phyloP scores from a whole-genome alignment of 768 basidiomycete species.

The Lentinula edodes region DNA sequence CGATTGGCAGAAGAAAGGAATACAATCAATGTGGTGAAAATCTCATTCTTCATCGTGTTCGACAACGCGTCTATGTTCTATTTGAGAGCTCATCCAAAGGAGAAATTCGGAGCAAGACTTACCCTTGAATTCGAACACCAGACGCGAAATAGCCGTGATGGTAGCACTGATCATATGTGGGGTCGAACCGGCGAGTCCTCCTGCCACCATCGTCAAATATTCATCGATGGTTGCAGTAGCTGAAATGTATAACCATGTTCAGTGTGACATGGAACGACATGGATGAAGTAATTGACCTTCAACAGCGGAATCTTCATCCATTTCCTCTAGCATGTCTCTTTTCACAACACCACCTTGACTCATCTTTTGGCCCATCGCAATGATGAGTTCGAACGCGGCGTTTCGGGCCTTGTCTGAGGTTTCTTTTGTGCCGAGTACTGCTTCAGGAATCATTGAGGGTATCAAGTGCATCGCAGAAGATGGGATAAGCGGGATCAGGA shows the following conservation, averaged over 20 bases:
- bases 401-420: constrained; percentile 88
- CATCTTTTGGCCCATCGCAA: constrained; percentile 94
- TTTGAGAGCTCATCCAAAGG: not conserved
- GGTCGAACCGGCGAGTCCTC: constrained; percentile 86
- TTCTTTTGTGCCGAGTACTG: constrained; percentile 93
- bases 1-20: constrained; percentile 93
- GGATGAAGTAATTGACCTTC: constrained; percentile 36
- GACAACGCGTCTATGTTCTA: constrained; percentile 56
- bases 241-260: constrained; percentile 10
- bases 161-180: constrained; percentile 99
- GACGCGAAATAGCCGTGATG: constrained; percentile 87
- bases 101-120: constrained; percentile 10
- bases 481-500: constrained; percentile 65
- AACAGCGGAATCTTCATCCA: constrained; percentile 63
- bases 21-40: constrained; percentile 80
- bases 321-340: constrained; percentile 70
- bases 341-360: constrained; percentile 77
- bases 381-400: constrained; percentile 85
- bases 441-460: constrained; percentile 87
- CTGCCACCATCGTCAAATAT: constrained; percentile 95
- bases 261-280: constrained; percentile 4
- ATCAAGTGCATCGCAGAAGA: constrained; percentile 74
- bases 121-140: constrained; percentile 97
- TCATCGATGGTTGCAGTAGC: constrained; percentile 80
- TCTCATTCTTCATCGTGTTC: constrained; percentile 69